Evolutionary conservation across 1,284 basidiomycete genomes (phyloP), one percentile per base, ranked within the genome.

Genomic region (Malassezia obtusa): DNA sequence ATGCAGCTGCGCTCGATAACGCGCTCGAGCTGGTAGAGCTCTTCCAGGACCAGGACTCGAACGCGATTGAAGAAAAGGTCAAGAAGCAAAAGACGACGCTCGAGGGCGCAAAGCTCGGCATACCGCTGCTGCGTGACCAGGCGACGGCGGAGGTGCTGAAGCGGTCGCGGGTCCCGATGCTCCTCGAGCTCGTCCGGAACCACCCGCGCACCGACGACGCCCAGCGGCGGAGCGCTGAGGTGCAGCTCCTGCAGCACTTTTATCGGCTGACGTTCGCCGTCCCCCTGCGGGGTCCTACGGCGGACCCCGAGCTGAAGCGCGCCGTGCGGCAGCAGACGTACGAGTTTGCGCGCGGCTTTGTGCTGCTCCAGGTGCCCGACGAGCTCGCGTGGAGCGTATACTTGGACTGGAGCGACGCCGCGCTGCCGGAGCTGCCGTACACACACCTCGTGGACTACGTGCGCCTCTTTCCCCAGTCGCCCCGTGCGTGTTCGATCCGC

Each of bases 351-450:
- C 76, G 79, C 15, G 89, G 87, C 2, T 80, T 82, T 43, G 81
- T 91, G 10, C 75, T 89, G 6, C 77, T 94, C 26, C 77, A 79
- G 26, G 79, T 89, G n/a, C 79, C 82, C 0, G 83, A 91, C 63
- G 82, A 85, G 60, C 63, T 84, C 14, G 86, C 87, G 0, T 94
- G 89, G 89, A 79, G 76, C 30, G 74, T 87, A 17, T 82, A 80
- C 58, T 77, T 96, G 36, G 88, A 96, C 65, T 82, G 83, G 63
- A 81, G 78, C 44, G 84, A 96, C 67, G 79, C 78, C 39, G 80
- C 80, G n/a, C 78, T 88, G 11, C 83, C 79, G 68, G 82, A 78
- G 30, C 86, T 89, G 67, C 83, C 84, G 53, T 76, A 80, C 22
- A 71, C 77, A 4, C 65, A 81, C 38, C 73, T 96, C 12, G 80